phyloP scores from a whole-genome alignment of 2,329 filamentous ascomycete genomes.

The Plectosphaerella cucumerina region DNA sequence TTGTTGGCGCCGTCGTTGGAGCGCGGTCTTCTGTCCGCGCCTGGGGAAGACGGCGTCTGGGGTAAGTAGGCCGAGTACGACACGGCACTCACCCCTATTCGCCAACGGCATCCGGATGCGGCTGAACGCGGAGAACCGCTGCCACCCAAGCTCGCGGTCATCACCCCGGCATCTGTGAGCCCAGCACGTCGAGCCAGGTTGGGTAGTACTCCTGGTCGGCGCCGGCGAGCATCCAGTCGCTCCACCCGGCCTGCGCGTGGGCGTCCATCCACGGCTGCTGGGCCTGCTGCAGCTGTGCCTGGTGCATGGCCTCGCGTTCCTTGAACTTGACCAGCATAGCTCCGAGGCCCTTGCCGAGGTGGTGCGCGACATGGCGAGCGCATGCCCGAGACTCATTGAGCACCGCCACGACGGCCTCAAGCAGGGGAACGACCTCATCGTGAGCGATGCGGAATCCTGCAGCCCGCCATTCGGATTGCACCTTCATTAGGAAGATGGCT shows the following conservation, averaged over 20 bases:
- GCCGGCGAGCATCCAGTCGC: constrained; percentile 20
- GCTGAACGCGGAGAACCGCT: too few species aligned
- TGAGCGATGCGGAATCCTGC: constrained; percentile 22
- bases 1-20: too few species aligned
- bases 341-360: constrained; percentile 21
- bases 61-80: too few species aligned
- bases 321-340: constrained; percentile 24
- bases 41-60: too few species aligned
- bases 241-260: constrained; percentile 16
- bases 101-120: too few species aligned
- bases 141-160: neutral
- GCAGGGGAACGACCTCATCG: constrained; percentile 22
- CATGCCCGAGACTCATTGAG: constrained; percentile 19
- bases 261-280: constrained; percentile 6
- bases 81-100: too few species aligned
- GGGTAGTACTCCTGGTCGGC: constrained; percentile 14
- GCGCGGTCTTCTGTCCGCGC: too few species aligned
- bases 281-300: constrained; percentile 1
- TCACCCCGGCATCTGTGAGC: constrained; percentile 21
- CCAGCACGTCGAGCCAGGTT: constrained; percentile 18
- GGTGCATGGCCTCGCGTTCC: constrained; percentile 9
- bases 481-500: constrained; percentile 26
- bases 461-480: constrained; percentile 22
- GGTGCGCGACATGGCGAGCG: constrained; percentile 22
- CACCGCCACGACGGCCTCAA: constrained; percentile 19